Percentiles rank a stretch among this genome's conserved stretches.
Evolutionary conservation across 1,284 basidiomycete genomes (phyloP).

Genomic region (Phylloboletellus chloephorus): DNA sequence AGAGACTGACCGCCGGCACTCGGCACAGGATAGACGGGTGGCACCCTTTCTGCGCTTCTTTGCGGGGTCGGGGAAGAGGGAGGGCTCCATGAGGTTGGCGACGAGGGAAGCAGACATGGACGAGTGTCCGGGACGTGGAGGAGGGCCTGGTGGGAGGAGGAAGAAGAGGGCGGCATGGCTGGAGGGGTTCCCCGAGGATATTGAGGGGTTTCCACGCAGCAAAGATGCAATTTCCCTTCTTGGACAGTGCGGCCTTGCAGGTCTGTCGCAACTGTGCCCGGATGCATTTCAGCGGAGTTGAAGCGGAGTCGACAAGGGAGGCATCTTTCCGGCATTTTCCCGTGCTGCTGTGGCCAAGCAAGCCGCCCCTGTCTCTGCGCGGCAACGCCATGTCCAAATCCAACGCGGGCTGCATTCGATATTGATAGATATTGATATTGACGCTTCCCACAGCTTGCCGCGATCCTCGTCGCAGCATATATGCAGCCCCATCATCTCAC

Average conservation of each 20-base stretch:
- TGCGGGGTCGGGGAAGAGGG: slow-evolving; percentile 34
- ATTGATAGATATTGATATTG: no score
- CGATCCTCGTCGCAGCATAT: no score
- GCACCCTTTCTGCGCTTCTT: slow-evolving; percentile 74
- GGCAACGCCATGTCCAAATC: no score
- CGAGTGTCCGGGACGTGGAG: slow-evolving; percentile 15
- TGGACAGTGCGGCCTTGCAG: slow-evolving; percentile 16
- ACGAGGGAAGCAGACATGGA: slow-evolving; percentile 38
- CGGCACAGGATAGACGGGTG: slow-evolving; percentile 69
- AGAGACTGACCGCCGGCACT: slow-evolving; percentile 55
- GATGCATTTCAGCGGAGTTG: slow-evolving; percentile 22
- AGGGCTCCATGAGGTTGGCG: slow-evolving; percentile 31
- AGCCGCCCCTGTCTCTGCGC: no score
- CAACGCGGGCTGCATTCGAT: no score
- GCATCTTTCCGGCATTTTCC: slow-evolving; percentile 15
- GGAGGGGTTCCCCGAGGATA: slow-evolving; percentile 13
- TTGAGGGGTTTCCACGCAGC: slow-evolving; percentile 20
- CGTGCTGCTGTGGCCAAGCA: no score
- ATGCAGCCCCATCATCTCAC: no score
- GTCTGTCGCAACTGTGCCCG: slow-evolving; percentile 8
- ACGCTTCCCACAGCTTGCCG: no score
- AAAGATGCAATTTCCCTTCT: slow-evolving; percentile 16
- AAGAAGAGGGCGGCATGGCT: slow-evolving; percentile 18
- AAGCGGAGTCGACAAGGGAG: slow-evolving; percentile 18
- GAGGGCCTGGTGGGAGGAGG: slow-evolving; percentile 16